Conservation (phyloP, 768 basidiomycete genomes). For the Suillus subluteus region DNA sequence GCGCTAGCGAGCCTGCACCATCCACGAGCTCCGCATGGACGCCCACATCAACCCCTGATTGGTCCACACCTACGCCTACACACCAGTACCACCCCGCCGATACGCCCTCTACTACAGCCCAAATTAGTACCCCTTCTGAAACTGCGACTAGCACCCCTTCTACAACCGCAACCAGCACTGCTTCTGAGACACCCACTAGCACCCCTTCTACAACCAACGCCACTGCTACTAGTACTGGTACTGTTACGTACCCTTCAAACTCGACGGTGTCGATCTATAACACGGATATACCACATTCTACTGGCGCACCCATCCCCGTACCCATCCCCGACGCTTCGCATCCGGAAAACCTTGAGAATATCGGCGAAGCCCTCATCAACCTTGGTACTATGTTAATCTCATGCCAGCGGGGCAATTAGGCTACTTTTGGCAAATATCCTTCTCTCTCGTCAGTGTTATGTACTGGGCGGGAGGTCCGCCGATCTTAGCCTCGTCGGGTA, state of each 20-base stretch:
- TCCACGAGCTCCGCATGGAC: not conserved
- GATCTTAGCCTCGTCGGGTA: not conserved
- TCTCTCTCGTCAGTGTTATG: not conserved
- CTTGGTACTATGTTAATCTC: not conserved
- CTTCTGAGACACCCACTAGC: not conserved
- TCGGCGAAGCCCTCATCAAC: not conserved
- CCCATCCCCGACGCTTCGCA: not conserved
- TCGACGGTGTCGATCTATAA: not conserved
- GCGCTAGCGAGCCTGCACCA: conserved; percentile 22
- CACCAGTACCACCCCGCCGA: not conserved
- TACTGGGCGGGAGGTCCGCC: not conserved
- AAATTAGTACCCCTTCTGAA: not conserved
- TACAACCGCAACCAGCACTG: not conserved
- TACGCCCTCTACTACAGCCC: not conserved
- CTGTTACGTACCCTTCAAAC: not conserved
- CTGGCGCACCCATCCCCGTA: not conserved
- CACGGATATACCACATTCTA: not conserved
- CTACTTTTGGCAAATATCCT: not conserved
- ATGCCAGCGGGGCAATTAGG: not conserved
- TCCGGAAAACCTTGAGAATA: not conserved
- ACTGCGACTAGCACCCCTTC: not conserved
- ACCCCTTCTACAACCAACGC: not conserved
- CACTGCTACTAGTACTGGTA: not conserved
- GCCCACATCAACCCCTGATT: not conserved
- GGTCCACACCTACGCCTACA: not conserved